Base-by-base conservation (phyloP, 768 basidiomycete species). In the Collybia sordida region DNA sequence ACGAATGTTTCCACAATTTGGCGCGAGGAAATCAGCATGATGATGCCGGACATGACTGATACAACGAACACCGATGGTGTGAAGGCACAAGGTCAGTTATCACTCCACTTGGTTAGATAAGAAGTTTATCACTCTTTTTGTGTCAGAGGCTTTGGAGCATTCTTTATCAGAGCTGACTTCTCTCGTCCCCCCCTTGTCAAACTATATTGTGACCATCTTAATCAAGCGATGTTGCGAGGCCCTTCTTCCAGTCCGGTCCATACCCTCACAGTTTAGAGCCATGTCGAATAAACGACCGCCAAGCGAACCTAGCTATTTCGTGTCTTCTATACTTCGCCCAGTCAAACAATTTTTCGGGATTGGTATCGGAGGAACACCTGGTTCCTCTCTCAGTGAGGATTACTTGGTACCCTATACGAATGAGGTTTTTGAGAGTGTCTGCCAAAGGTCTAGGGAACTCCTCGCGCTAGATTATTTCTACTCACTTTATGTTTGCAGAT, bases 241-340 rank as follows among this genome's bases (percentile, higher is more conserved):
- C 6, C 79, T 98, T 38, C 80, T 86, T 24, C 84, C 88, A 12
- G 90, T 98, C 50, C 81, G 90, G 42, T 88, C 90, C 0, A 90
- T 98, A 60, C 92, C 93, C 1, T 86, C 89, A 0, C 94, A 98
- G 59, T 90, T 95, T 59, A 80, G 95, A 45, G 90, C 90, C 14
- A 86, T 86, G 85, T 80, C 88, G 45, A 83, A 80, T 65, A 85
- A 86, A 63, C 81, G 82, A 3, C 70, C 74, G 53, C 85, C 91
- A 1, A 80, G 76, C 12, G 90, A 90, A 61, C 83, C 93, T 19
- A 97, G 93, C 61, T 86, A 91, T 64, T 98, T 96, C 60, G 82
- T 98, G 2, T 71, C 82, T 1, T 77, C 81, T 27, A 86, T 98
- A 50, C 73, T 98, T 27, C 86, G 85, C 23, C 92, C 97, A 0